These are phyloP conservation scores for Termitomyces sp. DNA, from an alignment of 768 basidiomycete genomes.

Conservation along the genomic window DNA sequence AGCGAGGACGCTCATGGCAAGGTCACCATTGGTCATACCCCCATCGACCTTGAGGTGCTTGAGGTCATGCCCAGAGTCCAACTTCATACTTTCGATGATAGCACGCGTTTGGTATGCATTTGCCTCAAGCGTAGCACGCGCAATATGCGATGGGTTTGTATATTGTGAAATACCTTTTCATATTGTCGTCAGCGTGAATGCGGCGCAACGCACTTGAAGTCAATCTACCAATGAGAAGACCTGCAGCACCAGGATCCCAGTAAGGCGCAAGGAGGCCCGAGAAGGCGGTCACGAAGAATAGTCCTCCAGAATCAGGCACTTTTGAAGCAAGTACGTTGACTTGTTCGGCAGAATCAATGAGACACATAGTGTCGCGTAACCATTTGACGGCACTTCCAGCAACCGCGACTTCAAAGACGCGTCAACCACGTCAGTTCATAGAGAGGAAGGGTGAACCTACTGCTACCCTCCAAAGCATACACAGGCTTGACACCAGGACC, in stretches of 20 bases:
- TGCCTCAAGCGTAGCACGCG: constrained; percentile 92
- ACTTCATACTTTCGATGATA: constrained; percentile 92
- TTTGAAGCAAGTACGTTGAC: constrained; percentile 82
- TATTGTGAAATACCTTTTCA: constrained; percentile 70
- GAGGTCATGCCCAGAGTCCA: constrained; percentile 79
- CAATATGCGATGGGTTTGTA: constrained; percentile 90
- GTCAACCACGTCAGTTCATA: not conserved
- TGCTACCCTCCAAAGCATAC: constrained; percentile 94
- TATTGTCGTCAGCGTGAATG: not conserved
- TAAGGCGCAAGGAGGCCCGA: constrained; percentile 94
- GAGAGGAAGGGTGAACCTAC: constrained; percentile 40
- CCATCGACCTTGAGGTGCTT: constrained; percentile 94
- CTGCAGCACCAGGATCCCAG: constrained; percentile 94
- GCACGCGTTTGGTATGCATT: constrained; percentile 96
- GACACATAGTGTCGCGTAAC: constrained; percentile 86
- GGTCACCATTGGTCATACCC: constrained; percentile 95
- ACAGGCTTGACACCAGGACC: constrained; percentile 75
- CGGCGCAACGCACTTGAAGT: not conserved
- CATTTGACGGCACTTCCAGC: constrained; percentile 97
- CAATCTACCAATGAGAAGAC: constrained; percentile 69
- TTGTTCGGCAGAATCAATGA: constrained; percentile 79
- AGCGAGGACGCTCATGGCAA: constrained; percentile 83
- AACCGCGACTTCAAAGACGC: constrained; percentile 63
- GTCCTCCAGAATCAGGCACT: constrained; percentile 77
- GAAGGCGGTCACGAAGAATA: constrained; percentile 97